Percentiles rank a stretch among this genome's conserved stretches.
phyloP scores from a whole-genome alignment of 2,329 filamentous ascomycete species.

The Trichoderma simmonsii region DNA sequence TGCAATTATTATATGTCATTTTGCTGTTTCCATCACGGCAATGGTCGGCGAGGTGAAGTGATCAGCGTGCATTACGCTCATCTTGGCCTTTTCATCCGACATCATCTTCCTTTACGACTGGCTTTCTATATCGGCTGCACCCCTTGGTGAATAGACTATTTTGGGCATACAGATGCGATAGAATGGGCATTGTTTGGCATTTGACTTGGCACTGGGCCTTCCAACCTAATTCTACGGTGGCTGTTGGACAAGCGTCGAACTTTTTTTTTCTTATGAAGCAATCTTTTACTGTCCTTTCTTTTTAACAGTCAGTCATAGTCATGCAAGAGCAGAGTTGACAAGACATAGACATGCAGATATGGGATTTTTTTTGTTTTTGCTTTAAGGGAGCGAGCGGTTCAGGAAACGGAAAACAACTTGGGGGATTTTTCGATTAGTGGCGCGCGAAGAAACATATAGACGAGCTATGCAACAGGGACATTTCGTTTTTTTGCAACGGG shows the following conservation, averaged over 20 bases:
- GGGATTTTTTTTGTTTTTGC: background rate
- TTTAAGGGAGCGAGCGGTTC: constrained; percentile 6
- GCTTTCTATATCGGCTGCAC: background rate
- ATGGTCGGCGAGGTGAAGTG: background rate
- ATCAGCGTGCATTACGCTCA: background rate
- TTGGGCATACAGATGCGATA: constrained; percentile 1
- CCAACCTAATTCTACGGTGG: background rate
- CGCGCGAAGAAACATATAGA: constrained; percentile 11
- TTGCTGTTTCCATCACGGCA: background rate
- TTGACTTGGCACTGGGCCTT: background rate
- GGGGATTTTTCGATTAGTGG: background rate
- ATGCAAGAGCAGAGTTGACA: background rate
- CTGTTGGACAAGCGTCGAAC: background rate
- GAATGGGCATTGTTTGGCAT: constrained; percentile 5
- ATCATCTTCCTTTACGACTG: background rate
- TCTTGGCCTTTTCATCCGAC: background rate
- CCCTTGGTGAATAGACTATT: constrained; percentile 5
- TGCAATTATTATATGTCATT: background rate
- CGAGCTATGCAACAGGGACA: background rate
- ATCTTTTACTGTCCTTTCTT: background rate
- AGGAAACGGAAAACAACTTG: constrained; percentile 1
- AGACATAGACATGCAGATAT: constrained; percentile 8
- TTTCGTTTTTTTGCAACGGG: background rate
- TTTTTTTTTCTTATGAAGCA: background rate
- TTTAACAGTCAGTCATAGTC: background rate